Percentiles rank a stretch among this genome's conserved stretches.
phyloP scores from a whole-genome alignment of 345 rosid genomes.

The Eucalyptus victrix region DNA sequence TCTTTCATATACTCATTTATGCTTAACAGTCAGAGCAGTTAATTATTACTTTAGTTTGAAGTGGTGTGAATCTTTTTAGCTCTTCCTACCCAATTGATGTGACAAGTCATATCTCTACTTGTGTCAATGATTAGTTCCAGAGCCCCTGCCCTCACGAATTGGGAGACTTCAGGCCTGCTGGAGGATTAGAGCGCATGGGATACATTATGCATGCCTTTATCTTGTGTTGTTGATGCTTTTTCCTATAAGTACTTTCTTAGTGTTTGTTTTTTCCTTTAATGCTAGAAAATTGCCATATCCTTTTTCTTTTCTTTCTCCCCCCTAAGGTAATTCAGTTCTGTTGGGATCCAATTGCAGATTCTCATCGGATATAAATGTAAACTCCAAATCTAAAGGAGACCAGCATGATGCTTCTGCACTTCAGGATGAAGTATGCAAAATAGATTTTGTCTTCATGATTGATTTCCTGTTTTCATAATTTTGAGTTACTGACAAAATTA shows the following conservation, averaged over 20 bases:
- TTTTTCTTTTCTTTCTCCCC: background rate
- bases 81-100: background rate
- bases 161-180: background rate
- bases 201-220: background rate
- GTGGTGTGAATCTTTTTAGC: background rate
- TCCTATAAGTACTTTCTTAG: background rate
- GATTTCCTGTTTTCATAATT: background rate
- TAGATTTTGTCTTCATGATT: background rate
- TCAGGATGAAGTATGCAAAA: conserved; percentile 65
- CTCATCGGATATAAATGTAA: conserved; percentile 30
- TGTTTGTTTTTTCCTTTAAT: background rate
- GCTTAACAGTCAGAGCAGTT: background rate
- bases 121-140: background rate
- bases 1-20: background rate
- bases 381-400: conserved; percentile 30
- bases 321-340: background rate
- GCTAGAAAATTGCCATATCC: background rate
- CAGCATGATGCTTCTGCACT: conserved; percentile 86
- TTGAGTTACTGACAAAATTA: background rate
- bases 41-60: background rate
- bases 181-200: background rate
- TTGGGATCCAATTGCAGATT: conserved; percentile 35
- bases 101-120: background rate
- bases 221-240: background rate
- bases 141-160: background rate